These are phyloP conservation scores for Candida sanyaensis DNA, from an alignment of 1,139 yeast species.

Conservation along the genomic window DNA sequence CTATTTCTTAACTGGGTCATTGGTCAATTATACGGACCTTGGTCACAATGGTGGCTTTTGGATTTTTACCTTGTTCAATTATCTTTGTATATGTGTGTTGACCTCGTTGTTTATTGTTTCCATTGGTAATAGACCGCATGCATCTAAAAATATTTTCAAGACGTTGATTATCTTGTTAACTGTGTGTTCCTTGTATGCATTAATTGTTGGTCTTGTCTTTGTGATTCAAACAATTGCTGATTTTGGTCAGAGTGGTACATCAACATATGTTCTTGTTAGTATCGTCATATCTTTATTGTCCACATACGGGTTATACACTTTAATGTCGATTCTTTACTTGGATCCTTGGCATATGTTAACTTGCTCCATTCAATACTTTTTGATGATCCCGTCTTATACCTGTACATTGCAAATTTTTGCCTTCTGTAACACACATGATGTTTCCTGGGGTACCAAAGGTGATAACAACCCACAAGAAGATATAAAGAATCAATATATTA, in stretches of 20 bases:
- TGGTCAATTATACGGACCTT: conserved; percentile 51
- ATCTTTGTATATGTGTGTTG: conserved; percentile 75
- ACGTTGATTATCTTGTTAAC: conserved; percentile 71
- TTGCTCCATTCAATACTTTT: conserved; percentile 80
- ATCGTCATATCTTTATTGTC: conserved; percentile 83
- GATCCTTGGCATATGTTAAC: conserved; percentile 96
- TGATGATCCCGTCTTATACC: conserved; percentile 87
- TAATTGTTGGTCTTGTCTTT: conserved; percentile 80
- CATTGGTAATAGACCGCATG: conserved; percentile 95
- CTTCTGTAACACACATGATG: conserved; percentile 94
- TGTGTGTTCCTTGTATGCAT: conserved; percentile 77
- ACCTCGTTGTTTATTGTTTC: conserved; percentile 87
- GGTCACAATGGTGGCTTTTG: conserved; percentile 75
- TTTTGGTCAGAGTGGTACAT: conserved; percentile 38
- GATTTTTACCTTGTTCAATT: conserved; percentile 81
- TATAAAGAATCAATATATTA: conserved; percentile 42
- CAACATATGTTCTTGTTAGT: conserved; percentile 63
- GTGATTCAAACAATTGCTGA: conserved; percentile 56
- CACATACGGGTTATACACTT: conserved; percentile 86
- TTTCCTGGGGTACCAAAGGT: conserved; percentile 97
- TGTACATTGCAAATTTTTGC: conserved; percentile 93
- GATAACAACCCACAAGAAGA: conserved; percentile 72
- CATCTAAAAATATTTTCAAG: conserved; percentile 70
- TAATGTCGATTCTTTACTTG: conserved; percentile 77
- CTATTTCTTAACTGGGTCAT: conserved; percentile 89